phyloP scores from a whole-genome alignment of 805 yeast species.

The Candida jianshihensis region DNA sequence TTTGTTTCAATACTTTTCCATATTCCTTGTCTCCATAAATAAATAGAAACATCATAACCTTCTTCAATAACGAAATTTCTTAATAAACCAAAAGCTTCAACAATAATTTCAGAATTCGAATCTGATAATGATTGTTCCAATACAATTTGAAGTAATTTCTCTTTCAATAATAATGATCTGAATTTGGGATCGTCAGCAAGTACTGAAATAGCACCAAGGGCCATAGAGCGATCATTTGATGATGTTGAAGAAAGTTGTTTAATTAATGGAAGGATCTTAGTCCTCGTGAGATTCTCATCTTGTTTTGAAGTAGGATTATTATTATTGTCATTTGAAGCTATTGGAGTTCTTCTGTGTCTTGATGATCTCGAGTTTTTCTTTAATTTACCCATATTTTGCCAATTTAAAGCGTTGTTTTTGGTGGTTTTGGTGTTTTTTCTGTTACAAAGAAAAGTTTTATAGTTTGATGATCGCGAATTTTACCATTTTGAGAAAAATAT shows the following conservation, averaged over 20 bases:
- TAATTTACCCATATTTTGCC: constrained; percentile 57
- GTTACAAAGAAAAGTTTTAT: too few species aligned
- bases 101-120: constrained; percentile 64
- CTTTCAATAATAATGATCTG: constrained; percentile 61
- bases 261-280: constrained; percentile 62
- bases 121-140: constrained; percentile 63
- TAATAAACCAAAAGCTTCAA: constrained; percentile 74
- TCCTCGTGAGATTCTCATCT: constrained; percentile 42
- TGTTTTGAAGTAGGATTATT: constrained; percentile 34
- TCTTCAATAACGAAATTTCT: constrained; percentile 79
- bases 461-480: too few species aligned
- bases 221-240: constrained; percentile 71
- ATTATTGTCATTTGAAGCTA: constrained; percentile 21
- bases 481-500: too few species aligned
- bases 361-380: constrained; percentile 58
- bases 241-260: constrained; percentile 53
- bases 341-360: constrained; percentile 29
- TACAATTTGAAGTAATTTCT: constrained; percentile 57
- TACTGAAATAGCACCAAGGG: constrained; percentile 64
- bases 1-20: constrained; percentile 55
- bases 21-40: constrained; percentile 71
- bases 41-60: constrained; percentile 74
- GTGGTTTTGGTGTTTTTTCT: too few species aligned
- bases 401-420: too few species aligned
- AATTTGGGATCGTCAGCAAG: constrained; percentile 62